These are phyloP conservation scores for Kwoniella europaea DNA, from an alignment of 768 basidiomycete species.

Conservation along the genomic window DNA sequence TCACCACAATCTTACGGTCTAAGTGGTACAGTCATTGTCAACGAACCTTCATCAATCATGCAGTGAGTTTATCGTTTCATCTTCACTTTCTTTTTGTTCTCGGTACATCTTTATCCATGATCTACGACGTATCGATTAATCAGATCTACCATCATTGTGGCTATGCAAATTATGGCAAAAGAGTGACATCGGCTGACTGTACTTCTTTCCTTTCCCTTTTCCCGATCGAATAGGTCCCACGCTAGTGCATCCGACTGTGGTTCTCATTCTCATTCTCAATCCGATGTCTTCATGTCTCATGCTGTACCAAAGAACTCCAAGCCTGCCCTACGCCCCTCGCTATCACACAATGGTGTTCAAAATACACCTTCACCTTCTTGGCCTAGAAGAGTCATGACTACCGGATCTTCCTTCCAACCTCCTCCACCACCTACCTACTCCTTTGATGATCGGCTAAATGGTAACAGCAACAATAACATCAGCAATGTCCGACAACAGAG, in stretches of 20 bases:
- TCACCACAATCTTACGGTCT: slow-evolving; percentile 44
- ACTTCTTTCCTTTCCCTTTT: slow-evolving; percentile 10
- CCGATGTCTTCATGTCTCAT: slow-evolving; percentile 39
- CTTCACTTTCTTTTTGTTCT: slow-evolving; percentile 15
- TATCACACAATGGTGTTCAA: slow-evolving; percentile 28
- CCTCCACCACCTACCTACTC: slow-evolving; percentile 3
- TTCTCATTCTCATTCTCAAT: slow-evolving; percentile 9
- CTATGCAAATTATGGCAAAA: neutral
- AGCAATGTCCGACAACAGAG: slow-evolving; percentile 5
- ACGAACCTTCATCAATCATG: slow-evolving; percentile 28
- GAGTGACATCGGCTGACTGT: slow-evolving; percentile 15
- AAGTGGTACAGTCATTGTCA: slow-evolving; percentile 39
- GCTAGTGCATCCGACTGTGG: slow-evolving; percentile 25
- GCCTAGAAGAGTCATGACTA: slow-evolving; percentile 32
- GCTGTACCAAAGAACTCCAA: slow-evolving; percentile 21
- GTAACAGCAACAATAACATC: neutral
- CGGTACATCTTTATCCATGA: neutral
- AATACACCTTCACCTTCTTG: slow-evolving; percentile 25
- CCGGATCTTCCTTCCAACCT: slow-evolving; percentile 3
- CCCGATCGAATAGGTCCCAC: slow-evolving; percentile 19
- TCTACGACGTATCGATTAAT: neutral
- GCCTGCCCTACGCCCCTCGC: slow-evolving; percentile 30
- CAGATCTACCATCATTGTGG: slow-evolving; percentile 4
- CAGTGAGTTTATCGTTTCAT: slow-evolving; percentile 29
- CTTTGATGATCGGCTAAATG: slow-evolving; percentile 3